phyloP scores from a whole-genome alignment of 2,329 filamentous ascomycete genomes.

The Fusarium mundagurra region DNA sequence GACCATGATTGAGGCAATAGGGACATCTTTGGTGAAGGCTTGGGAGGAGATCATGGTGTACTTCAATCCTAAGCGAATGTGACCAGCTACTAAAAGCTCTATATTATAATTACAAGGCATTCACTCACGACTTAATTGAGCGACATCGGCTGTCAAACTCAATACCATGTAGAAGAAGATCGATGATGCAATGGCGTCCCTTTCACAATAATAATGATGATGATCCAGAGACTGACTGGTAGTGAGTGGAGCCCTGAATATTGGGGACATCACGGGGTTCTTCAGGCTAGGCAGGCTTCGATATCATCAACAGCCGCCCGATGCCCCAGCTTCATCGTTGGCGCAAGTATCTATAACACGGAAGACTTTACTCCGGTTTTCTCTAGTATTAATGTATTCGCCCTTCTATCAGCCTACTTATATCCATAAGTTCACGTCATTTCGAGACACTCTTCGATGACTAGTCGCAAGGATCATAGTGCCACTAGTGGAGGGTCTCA shows the following conservation, averaged over 20 bases:
- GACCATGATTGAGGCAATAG: constrained; percentile 46
- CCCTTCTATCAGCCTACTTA: background rate
- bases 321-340: no score
- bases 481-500: accelerated
- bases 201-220: background rate
- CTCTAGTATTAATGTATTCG: background rate
- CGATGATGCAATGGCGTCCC: background rate
- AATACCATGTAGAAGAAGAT: no score
- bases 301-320: background rate
- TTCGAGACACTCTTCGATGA: background rate
- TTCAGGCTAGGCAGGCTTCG: no score
- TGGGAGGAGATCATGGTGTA: constrained; percentile 50
- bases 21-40: constrained; percentile 44
- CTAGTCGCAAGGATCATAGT: accelerated
- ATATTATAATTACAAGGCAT: background rate
- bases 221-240: background rate
- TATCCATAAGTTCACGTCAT: background rate
- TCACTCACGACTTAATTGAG: background rate
- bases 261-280: no score
- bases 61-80: constrained; percentile 50
- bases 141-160: no score
- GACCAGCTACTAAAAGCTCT: background rate
- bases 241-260: background rate
- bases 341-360: background rate
- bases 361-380: background rate